Conservation (phyloP, 257 asterid species). For the Plantago ovata region DNA sequence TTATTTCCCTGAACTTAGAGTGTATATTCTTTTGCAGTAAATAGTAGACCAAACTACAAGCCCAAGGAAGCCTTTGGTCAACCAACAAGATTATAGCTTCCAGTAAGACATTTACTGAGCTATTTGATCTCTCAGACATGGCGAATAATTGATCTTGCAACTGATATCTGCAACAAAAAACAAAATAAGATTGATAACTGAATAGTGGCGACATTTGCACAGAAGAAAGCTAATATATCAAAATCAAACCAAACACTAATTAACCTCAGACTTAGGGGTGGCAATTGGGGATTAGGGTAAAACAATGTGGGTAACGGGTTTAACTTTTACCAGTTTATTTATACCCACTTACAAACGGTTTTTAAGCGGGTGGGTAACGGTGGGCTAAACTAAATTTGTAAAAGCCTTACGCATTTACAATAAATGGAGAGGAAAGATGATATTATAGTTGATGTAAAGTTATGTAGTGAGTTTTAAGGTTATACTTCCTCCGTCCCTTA, state of each 20-base stretch:
- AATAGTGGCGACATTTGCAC: constrained; percentile 14
- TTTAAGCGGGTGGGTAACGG: too few species aligned
- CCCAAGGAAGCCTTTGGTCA: constrained; percentile 82
- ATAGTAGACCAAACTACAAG: constrained; percentile 65
- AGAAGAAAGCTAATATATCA: constrained; percentile 4
- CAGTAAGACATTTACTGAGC: constrained; percentile 53
- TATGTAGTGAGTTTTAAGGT: too few species aligned
- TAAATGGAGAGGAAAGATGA: too few species aligned
- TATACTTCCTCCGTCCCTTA: too few species aligned
- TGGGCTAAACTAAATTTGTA: too few species aligned
- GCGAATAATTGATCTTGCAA: constrained; percentile 56
- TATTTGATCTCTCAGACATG: constrained; percentile 41
- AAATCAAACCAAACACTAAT: not conserved
- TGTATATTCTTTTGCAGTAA: constrained; percentile 60
- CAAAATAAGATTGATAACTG: constrained; percentile 21
- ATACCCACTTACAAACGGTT: too few species aligned
- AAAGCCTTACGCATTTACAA: too few species aligned
- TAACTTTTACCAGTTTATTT: too few species aligned
- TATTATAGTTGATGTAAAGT: too few species aligned
- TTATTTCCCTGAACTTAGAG: constrained; percentile 66
- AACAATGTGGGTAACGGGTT: too few species aligned
- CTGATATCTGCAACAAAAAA: constrained; percentile 41
- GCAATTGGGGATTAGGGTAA: too few species aligned
- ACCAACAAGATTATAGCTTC: constrained; percentile 56
- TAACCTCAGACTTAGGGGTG: too few species aligned